phyloP scores from a whole-genome alignment of 176 grass and related monocot species.

The Bolboschoenus planiculmis region DNA sequence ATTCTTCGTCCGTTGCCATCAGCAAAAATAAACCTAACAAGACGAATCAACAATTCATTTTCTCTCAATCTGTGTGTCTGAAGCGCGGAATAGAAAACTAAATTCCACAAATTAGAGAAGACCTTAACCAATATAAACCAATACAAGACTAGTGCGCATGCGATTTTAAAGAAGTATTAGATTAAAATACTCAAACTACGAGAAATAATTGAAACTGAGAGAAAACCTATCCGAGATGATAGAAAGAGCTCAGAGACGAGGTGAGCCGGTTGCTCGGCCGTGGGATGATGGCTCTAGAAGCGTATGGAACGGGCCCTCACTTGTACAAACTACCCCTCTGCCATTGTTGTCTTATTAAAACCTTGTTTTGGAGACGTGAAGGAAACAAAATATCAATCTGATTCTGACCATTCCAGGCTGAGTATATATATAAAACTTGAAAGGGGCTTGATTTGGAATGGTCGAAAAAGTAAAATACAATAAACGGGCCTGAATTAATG shows the following conservation, averaged over 20 bases:
- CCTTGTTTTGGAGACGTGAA: background rate
- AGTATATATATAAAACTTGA: too few species aligned
- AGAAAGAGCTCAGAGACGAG: too few species aligned
- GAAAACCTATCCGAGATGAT: background rate
- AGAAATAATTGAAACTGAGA: background rate
- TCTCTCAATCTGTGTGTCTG: background rate
- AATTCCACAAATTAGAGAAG: background rate
- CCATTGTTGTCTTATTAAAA: background rate
- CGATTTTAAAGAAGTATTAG: background rate
- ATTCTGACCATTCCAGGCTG: background rate
- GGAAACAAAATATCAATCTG: too few species aligned
- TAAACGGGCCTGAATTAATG: background rate
- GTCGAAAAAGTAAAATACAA: background rate
- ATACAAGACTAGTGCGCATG: background rate
- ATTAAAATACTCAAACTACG: background rate
- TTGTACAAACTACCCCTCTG: background rate
- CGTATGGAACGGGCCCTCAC: background rate
- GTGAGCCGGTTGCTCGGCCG: background rate
- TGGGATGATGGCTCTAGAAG: background rate
- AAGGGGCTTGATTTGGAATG: background rate
- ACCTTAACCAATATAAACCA: background rate
- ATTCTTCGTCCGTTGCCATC: slow-evolving; percentile 60
- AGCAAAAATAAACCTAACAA: background rate
- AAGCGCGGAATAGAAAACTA: background rate
- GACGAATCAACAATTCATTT: background rate